phyloP scores from a whole-genome alignment of 2,329 filamentous ascomycete genomes.

The Xylariaceae sp. region DNA sequence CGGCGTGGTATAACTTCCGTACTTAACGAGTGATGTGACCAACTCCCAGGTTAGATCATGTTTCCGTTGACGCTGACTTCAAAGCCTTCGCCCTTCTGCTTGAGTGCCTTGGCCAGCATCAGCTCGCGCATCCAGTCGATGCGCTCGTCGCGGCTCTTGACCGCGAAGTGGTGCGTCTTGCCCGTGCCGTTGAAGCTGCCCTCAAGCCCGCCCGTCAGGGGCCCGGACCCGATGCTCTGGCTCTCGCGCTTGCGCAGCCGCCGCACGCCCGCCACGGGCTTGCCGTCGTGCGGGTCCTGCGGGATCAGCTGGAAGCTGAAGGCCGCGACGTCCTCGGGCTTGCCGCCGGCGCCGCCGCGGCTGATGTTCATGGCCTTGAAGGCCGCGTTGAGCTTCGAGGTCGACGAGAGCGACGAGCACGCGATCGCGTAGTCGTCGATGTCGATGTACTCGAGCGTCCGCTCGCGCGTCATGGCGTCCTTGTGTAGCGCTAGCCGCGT shows the following conservation, averaged over 20 bases:
- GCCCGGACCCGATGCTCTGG: slow-evolving; percentile 30
- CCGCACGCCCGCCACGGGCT: slow-evolving; percentile 28
- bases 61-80: slow-evolving; percentile 79
- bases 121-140: slow-evolving; percentile 97
- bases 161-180: slow-evolving; percentile 93
- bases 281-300: slow-evolving; percentile 48
- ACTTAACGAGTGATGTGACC: not conserved
- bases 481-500: slow-evolving; percentile 74
- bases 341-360: slow-evolving; percentile 40
- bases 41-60: slow-evolving; percentile 52
- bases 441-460: slow-evolving; percentile 73
- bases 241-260: slow-evolving; percentile 52
- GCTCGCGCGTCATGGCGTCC: slow-evolving; percentile 36
- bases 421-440: slow-evolving; percentile 86
- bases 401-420: slow-evolving; percentile 71
- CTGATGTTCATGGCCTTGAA: slow-evolving; percentile 74
- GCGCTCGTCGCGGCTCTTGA: slow-evolving; percentile 78
- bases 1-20: no score
- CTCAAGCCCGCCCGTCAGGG: slow-evolving; percentile 23
- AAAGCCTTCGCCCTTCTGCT: slow-evolving; percentile 78
- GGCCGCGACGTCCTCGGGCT: slow-evolving; percentile 52
- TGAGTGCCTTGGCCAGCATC: slow-evolving; percentile 84
- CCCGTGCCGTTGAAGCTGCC: slow-evolving; percentile 53
- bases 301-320: slow-evolving; percentile 86
- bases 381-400: slow-evolving; percentile 78